Evolutionary conservation across 495 filamentous ascomycete species (phyloP).

Genomic region (Aspergillus ellipticus): DNA sequence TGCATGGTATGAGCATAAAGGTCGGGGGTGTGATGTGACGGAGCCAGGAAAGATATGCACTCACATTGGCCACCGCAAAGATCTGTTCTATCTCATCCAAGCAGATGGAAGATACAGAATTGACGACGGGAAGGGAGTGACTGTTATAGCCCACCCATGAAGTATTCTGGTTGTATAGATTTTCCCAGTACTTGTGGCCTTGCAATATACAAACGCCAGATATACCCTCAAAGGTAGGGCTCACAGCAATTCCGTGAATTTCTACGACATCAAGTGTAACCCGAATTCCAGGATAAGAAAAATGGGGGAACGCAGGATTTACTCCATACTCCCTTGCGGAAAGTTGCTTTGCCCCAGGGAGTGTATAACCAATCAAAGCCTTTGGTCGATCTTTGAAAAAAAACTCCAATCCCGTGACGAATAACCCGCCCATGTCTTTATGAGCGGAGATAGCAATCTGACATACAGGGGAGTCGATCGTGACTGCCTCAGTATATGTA

Average conservation of each 20-base stretch:
- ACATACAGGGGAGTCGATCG: not conserved
- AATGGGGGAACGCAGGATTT: not conserved
- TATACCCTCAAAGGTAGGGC: not conserved
- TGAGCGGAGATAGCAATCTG: not conserved
- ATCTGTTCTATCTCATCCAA: not conserved
- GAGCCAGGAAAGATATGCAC: not conserved
- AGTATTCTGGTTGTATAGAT: not conserved
- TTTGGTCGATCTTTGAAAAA: constrained; percentile 3
- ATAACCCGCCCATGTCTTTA: not conserved
- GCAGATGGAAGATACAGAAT: not conserved
- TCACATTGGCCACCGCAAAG: constrained; percentile 1
- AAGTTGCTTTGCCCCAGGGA: not conserved
- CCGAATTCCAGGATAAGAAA: not conserved
- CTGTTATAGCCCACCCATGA: not conserved
- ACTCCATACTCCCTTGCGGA: no score
- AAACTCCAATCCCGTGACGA: constrained; percentile 5
- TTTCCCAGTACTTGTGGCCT: not conserved
- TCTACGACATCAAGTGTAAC: not conserved
- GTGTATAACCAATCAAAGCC: not conserved
- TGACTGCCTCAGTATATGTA: not conserved
- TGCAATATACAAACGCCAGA: not conserved
- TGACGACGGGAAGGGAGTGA: not conserved
- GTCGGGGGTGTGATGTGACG: no score
- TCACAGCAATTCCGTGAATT: not conserved
- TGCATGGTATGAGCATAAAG: not conserved